phyloP scores from a whole-genome alignment of 768 basidiomycete genomes.

The Boletellus ananiceps region DNA sequence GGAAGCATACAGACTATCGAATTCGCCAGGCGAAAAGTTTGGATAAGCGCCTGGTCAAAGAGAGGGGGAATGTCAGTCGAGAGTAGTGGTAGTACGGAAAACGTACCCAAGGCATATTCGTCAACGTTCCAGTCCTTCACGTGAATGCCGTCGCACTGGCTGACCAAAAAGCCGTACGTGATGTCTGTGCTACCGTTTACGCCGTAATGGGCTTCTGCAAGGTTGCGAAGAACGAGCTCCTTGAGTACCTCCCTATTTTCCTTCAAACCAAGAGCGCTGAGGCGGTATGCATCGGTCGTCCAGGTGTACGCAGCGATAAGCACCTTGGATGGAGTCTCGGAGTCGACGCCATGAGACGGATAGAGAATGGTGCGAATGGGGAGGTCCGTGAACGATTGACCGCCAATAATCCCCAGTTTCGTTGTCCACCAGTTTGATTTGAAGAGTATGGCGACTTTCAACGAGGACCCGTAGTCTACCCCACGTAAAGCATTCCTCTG shows the following conservation, averaged over 20 bases:
- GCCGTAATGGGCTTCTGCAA: constrained; percentile 18
- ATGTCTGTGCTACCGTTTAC: not conserved
- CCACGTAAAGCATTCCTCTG: constrained; percentile 37
- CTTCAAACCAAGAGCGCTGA: constrained; percentile 32
- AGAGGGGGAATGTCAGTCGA: not conserved
- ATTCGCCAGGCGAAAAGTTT: constrained; percentile 38
- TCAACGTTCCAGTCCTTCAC: constrained; percentile 35
- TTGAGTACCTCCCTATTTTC: constrained; percentile 15
- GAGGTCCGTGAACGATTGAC: constrained; percentile 39
- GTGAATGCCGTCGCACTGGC: constrained; percentile 20
- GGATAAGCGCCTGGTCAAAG: constrained; percentile 35
- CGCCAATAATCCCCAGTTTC: constrained; percentile 33
- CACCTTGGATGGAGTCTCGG: constrained; percentile 18
- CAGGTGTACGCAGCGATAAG: constrained; percentile 41
- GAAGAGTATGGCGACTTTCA: constrained; percentile 44
- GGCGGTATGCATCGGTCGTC: constrained; percentile 36
- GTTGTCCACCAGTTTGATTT: constrained; percentile 41
- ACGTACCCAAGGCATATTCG: constrained; percentile 33
- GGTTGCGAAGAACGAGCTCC: constrained; percentile 23
- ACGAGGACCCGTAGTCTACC: constrained; percentile 34
- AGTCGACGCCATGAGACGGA: constrained; percentile 37
- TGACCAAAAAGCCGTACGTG: constrained; percentile 19
- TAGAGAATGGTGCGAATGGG: constrained; percentile 40
- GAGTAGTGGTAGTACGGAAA: not conserved
- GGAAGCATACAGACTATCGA: constrained; percentile 29